Evolutionary conservation across 2,329 filamentous ascomycete genomes (phyloP).

Genomic region (Paecilomyces niveus): DNA sequence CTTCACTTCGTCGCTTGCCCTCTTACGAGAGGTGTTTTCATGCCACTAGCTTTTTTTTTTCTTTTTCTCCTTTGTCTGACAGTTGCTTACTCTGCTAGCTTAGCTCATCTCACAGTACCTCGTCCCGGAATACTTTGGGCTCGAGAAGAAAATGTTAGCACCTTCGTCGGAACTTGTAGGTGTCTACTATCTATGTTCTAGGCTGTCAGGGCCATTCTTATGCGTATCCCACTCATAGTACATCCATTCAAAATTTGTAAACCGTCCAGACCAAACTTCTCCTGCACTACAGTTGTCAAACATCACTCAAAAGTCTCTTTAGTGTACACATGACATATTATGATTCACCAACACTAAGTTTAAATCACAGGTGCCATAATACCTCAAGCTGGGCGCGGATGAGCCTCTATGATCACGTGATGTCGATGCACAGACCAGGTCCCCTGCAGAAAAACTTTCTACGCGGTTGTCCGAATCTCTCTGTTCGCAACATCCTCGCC

Average conservation of each 20-base stretch:
- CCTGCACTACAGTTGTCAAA: no score
- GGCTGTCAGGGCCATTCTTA: neutral
- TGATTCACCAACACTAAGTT: no score
- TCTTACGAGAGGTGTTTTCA: constrained; percentile 3
- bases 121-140: neutral
- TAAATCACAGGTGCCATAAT: no score
- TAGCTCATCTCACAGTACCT: neutral
- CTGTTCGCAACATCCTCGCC: constrained; percentile 1
- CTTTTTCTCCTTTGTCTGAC: neutral
- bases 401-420: constrained; percentile 3
- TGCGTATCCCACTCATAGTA: neutral
- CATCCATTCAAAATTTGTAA: no score
- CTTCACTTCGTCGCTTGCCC: constrained; percentile 1
- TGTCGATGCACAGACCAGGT: neutral
- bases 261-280: no score
- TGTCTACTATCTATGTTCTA: neutral
- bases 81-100: neutral
- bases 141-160: neutral
- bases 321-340: no score
- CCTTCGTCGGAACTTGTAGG: neutral
- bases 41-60: neutral
- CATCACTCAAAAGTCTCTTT: no score
- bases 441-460: constrained; percentile 6
- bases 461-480: constrained; percentile 1
- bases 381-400: neutral